Evolutionary conservation across 2,329 filamentous ascomycete species (phyloP), one percentile per base, ranked within the genome.

Genomic region (Neonectria faginata): DNA sequence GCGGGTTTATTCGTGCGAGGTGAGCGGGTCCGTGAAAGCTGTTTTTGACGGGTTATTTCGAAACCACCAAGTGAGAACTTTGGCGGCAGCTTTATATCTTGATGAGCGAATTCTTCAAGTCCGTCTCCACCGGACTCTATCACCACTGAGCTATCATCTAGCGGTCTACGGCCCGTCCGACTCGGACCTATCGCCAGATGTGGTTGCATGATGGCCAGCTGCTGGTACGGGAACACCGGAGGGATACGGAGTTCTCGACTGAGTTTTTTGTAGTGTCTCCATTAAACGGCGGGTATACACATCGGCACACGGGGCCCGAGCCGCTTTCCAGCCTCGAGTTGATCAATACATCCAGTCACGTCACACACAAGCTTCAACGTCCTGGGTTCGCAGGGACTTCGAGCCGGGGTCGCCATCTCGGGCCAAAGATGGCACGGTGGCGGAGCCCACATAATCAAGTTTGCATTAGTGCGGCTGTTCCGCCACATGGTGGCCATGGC

Each of bases 401-500:
- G 16, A 10, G 8, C 39, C 9, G 10, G 47, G 27, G 9, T 31
- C 47, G 47, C n/a, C 47, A 10, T 50, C 47, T 53, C 36, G 39
- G 50, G 42, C 14, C 22, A 50, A 57, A 18, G 27, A 45, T 33
- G 44, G 20, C 36, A 48, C 50, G 51, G 47, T 39, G 36, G 9
- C 22, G 51, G 48, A 67, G 18, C 45, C 54, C 33, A 60, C 63
- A 63, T 71, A 64, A 68, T 63, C 71, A 67, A 51, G 56, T 66
- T 66, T 68, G 71, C 71, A 73, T 73, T 73, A 73, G 69, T 64
- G 68, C 51, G 33, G 52, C 29, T 42, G 31, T n/a, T 27, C 45
- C 45, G 44, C 42, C 33, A 31, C 52, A 31, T 59, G 11, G 18
- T 45, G 33, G 22, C 48, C 57, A 58, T 52, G 56, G 41, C 57